Conservation (phyloP, 192 early-diverging fungal genomes). For the Umbelopsis ramanniana region DNA sequence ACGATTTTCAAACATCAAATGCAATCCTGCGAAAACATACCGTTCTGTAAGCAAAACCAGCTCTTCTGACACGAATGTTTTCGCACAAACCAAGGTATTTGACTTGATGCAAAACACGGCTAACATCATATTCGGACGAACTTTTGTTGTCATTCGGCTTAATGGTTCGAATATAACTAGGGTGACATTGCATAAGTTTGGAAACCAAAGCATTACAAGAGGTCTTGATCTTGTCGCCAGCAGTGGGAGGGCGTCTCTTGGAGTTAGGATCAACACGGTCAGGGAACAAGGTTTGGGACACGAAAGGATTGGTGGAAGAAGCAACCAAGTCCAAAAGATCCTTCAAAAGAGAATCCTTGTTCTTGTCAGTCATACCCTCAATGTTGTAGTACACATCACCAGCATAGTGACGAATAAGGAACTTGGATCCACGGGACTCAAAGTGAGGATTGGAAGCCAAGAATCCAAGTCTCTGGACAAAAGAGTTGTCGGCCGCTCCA, state of each 20-base stretch:
- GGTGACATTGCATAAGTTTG: conserved; percentile 94
- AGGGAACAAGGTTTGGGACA: conserved; percentile 80
- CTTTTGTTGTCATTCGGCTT: conserved; percentile 98
- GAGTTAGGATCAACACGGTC: conserved; percentile 86
- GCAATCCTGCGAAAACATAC: conserved; percentile 2
- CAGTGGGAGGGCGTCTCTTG: conserved; percentile 97
- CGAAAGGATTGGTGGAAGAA: conserved; percentile 75
- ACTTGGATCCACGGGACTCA: conserved; percentile 70
- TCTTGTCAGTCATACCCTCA: conserved; percentile 96
- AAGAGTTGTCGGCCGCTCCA: conserved; percentile 74
- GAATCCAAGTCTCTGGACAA: conserved; percentile 69
- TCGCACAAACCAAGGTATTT: conserved; percentile 97
- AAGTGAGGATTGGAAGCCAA: conserved; percentile 78
- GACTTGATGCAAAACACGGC: conserved; percentile 95
- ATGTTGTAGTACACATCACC: conserved; percentile 93
- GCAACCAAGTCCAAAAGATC: conserved; percentile 91
- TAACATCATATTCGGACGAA: conserved; percentile 87
- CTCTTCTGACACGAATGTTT: conserved; percentile 96
- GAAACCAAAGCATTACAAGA: conserved; percentile 85
- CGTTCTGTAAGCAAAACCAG: conserved; percentile 89
- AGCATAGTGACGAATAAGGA: conserved; percentile 94
- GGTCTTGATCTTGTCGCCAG: conserved; percentile 93
- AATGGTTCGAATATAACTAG: conserved; percentile 96
- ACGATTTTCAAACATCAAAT: no score
- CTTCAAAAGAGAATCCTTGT: conserved; percentile 95